Base-by-base conservation (phyloP, 225 moss, liverwort and hornwort species). In the Bryoerythrophyllum caledonicum region DNA sequence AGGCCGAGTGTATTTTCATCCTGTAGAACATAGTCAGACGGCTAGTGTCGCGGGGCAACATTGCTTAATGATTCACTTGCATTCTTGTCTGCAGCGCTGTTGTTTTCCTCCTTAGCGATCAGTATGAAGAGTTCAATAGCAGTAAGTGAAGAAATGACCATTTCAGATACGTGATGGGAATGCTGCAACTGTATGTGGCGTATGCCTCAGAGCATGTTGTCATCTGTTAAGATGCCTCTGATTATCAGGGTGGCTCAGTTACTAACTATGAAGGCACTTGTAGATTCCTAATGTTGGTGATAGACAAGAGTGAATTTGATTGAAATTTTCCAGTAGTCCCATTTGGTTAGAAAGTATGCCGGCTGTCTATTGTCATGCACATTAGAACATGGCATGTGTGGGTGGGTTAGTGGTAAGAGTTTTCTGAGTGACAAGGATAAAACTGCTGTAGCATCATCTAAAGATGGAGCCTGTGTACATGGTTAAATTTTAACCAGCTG, bases 61-160 rank as follows among this genome's bases (percentile, higher is more conserved):
- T 32, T 82, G 30, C 68, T 57, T 63, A 38, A 25, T 21, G 41
- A 60, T 65, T 9, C 24, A 62, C 46, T 75, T 71, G 83, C 55
- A 54, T 48, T 61, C 75, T 54, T 55, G 71, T 30, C 56, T 79
- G 54, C 75, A 75, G 61, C 66, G 71, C 64, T 68, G 21, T 69
- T 24, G 8, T 57, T 20, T 52, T 56, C 43, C 34, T 5, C 38
- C 57, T 21, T 27, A 54, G 23, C 17, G 46, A 46, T 44, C 6
- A 17, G 37, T 68, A 55, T 28, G 27, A 70, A 69, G 69, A 56
- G 69, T 37, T 73, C 37, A 58, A 70, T 69, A 40, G 52, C 59
- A 26, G 51, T 32, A 23, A 63, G 24, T n/a, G 55, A 69, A 35
- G 52, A 49, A 67, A 16, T 65, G 10, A n/a, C 28, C 17, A 44